Conservation (phyloP, 73 alveolate species). For the Tetrahymena elliotti region DNA sequence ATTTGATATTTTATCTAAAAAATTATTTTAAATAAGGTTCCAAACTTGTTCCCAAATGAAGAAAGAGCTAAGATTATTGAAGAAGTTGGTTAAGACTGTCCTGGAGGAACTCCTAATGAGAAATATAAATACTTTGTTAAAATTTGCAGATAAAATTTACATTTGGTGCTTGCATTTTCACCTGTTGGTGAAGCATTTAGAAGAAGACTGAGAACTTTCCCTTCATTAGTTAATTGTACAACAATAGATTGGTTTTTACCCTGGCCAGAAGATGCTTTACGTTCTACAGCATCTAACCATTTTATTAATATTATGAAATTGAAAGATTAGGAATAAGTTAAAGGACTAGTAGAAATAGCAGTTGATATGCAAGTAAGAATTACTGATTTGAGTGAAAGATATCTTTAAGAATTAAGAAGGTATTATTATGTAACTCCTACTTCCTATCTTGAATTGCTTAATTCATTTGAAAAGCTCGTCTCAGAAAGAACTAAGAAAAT, state of each 20-base stretch:
- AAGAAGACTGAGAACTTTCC: conserved; percentile 42
- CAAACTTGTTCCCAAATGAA: conserved; percentile 24
- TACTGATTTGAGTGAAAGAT: conserved; percentile 26
- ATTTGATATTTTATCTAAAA: not conserved
- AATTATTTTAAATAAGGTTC: not conserved
- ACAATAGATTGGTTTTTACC: conserved; percentile 57
- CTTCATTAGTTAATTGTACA: conserved; percentile 55
- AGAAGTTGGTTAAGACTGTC: conserved; percentile 17
- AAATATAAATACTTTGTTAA: conserved; percentile 38
- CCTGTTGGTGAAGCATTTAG: conserved; percentile 53
- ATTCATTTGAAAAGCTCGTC: conserved; percentile 86
- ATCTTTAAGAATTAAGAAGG: conserved; percentile 51
- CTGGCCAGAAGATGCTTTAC: conserved; percentile 62
- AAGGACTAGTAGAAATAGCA: conserved; percentile 33
- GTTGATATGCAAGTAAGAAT: conserved; percentile 43
- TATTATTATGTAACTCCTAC: conserved; percentile 99
- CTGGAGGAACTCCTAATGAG: conserved; percentile 34
- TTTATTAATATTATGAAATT: conserved; percentile 9
- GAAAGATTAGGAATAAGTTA: conserved; percentile 1
- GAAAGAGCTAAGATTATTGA: conserved; percentile 40
- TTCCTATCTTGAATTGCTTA: conserved; percentile 93
- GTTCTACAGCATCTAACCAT: conserved; percentile 28
- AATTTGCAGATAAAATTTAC: conserved; percentile 28
- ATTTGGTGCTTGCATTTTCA: conserved; percentile 33
- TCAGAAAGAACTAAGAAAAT: conserved; percentile 29